A percentile compares a stretch with the other conserved stretches of the same genome.
These are phyloP conservation scores for Monascus ruber DNA, from an alignment of 2,329 filamentous ascomycete species.

Conservation along the genomic window DNA sequence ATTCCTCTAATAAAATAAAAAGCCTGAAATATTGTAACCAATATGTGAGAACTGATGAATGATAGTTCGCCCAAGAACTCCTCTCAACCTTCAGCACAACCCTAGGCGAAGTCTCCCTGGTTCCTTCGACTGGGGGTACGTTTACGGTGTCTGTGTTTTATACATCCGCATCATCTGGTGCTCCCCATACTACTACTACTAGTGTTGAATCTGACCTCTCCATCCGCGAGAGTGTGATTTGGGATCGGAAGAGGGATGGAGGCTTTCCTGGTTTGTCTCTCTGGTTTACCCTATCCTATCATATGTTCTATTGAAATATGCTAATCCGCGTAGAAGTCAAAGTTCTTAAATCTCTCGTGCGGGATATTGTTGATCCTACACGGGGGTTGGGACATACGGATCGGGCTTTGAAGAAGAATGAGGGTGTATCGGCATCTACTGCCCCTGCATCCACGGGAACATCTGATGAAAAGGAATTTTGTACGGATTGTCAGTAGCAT, in stretches of 20 bases:
- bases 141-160: slow-evolving; percentile 61
- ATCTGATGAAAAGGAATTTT: too few relatives aligned
- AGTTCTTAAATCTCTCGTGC: slow-evolving; percentile 70
- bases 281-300: too few relatives aligned
- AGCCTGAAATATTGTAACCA: too few relatives aligned
- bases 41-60: neutral
- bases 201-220: too few relatives aligned
- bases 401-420: slow-evolving; percentile 34
- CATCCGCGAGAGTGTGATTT: slow-evolving; percentile 42
- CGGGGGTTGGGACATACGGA: slow-evolving; percentile 76
- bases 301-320: neutral
- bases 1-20: too few relatives aligned
- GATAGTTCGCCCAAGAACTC: slow-evolving; percentile 82
- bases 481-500: too few relatives aligned
- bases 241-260: slow-evolving; percentile 78
- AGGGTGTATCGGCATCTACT: neutral
- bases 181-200: slow-evolving; percentile 32
- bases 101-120: slow-evolving; percentile 76
- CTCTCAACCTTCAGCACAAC: slow-evolving; percentile 79
- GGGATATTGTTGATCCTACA: slow-evolving; percentile 69
- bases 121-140: slow-evolving; percentile 72
- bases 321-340: slow-evolving; percentile 55
- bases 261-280: slow-evolving; percentile 61
- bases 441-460: neutral
- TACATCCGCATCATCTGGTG: slow-evolving; percentile 10